Conservation (phyloP, 495 filamentous ascomycete species). For the Penicillium silybi region DNA sequence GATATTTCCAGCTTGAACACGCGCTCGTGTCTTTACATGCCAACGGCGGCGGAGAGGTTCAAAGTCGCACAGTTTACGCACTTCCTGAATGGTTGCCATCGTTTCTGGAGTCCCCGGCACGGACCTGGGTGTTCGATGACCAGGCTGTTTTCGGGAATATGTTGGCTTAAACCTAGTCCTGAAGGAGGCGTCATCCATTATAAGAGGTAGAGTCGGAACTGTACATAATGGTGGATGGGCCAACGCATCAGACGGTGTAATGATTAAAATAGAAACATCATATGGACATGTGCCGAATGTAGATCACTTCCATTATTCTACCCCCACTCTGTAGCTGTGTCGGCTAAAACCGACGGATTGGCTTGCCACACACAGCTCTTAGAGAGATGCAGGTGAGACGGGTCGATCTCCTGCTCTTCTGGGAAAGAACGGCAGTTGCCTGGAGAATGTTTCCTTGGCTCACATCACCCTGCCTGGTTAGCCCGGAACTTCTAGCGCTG, state of each 20-base stretch:
- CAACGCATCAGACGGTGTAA: neutral
- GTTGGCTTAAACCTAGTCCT: neutral
- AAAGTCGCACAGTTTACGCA: neutral
- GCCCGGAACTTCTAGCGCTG: neutral
- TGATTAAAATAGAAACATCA: neutral
- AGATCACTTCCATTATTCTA: neutral
- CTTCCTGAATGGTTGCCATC: slow-evolving; percentile 15
- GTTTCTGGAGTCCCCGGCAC: slow-evolving; percentile 11
- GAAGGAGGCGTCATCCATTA: neutral
- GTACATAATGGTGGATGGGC: neutral
- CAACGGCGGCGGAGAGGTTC: neutral
- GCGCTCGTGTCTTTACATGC: slow-evolving; percentile 12
- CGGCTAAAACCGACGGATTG: neutral
- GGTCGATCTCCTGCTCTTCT: slow-evolving; percentile 6
- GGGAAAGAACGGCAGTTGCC: slow-evolving; percentile 4
- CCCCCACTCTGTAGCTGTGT: neutral
- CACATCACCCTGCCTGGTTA: slow-evolving; percentile 4
- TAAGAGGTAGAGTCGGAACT: neutral
- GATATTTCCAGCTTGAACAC: slow-evolving; percentile 10
- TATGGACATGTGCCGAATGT: neutral
- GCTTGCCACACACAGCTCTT: neutral
- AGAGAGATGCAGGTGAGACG: slow-evolving; percentile 7
- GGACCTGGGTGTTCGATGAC: slow-evolving; percentile 14
- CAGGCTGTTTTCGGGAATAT: slow-evolving; percentile 7
- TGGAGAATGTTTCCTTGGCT: slow-evolving; percentile 5